Percentiles rank a stretch among this genome's conserved stretches.
phyloP scores from a whole-genome alignment of 345 rosid genomes.

The thale cress (Arabidopsis thaliana) region DNA sequence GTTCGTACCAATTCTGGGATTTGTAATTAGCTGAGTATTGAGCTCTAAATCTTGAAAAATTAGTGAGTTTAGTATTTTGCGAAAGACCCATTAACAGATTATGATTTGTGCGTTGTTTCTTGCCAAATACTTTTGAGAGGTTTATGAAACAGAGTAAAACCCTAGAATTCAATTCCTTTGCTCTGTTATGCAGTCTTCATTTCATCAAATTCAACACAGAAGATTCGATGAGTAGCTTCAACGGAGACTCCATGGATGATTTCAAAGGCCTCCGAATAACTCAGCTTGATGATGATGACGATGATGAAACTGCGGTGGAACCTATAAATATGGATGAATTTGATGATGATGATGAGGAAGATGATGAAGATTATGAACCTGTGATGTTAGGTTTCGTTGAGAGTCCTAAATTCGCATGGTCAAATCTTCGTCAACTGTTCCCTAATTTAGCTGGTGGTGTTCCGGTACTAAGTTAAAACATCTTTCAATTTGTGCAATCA shows the following conservation, averaged over 20 bases:
- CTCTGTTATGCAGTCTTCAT: constrained; percentile 16
- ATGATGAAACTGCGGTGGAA: constrained; percentile 37
- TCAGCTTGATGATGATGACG: constrained; percentile 58
- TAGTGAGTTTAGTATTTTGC: background rate
- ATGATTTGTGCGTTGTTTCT: background rate
- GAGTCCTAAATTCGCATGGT: constrained; percentile 65
- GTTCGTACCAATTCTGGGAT: background rate
- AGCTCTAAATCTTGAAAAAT: background rate
- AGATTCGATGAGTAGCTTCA: constrained; percentile 32
- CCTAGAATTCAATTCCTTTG: constrained; percentile 3
- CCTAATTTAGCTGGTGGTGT: constrained; percentile 91
- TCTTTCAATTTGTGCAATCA: background rate
- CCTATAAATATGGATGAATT: constrained; percentile 44
- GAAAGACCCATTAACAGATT: background rate
- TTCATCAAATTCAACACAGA: background rate
- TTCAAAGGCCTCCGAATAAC: constrained; percentile 67
- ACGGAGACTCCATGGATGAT: constrained; percentile 54
- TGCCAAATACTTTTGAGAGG: constrained; percentile 10
- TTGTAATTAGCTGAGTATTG: background rate
- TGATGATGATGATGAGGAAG: constrained; percentile 62
- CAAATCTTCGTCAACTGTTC: constrained; percentile 72
- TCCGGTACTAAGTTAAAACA: constrained; percentile 54
- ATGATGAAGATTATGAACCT: constrained; percentile 63
- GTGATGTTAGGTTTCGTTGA: constrained; percentile 75
- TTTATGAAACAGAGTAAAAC: constrained; percentile 32